Percentiles rank a stretch among this genome's conserved stretches.
Conservation (phyloP, 2,329 filamentous ascomycete genomes). For the Aphanoascus verrucosus region DNA sequence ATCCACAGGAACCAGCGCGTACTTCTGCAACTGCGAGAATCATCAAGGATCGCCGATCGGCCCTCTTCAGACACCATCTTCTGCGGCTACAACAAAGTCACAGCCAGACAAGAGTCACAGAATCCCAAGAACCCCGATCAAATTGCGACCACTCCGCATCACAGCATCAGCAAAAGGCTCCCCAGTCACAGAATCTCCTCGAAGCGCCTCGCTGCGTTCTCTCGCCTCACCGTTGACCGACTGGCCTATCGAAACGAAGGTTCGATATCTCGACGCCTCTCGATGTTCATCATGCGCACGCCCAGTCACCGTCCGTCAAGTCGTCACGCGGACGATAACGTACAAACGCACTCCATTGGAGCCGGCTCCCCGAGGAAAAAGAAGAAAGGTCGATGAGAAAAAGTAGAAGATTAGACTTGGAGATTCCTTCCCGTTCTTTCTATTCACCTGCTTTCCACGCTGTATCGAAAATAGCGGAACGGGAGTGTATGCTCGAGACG, state of each 20-base stretch:
- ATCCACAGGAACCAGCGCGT: conserved; percentile 30
- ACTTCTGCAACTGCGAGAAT: conserved; percentile 45
- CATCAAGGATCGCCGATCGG: conserved; percentile 45
- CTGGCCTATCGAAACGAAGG: conserved; percentile 63
- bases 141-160: conserved; percentile 55
- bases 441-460: neutral
- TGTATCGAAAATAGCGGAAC: neutral
- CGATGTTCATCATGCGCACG: conserved; percentile 48
- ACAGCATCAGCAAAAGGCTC: conserved; percentile 61
- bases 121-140: conserved; percentile 40
- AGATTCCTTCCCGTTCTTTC: neutral
- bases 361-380: conserved; percentile 83
- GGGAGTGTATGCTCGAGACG: too few relatives aligned
- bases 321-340: conserved; percentile 76
- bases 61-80: conserved; percentile 50
- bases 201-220: conserved; percentile 55
- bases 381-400: conserved; percentile 53
- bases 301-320: conserved; percentile 64
- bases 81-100: conserved; percentile 34
- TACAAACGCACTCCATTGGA: conserved; percentile 69
- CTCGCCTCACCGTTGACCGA: conserved; percentile 69
- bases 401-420: neutral
- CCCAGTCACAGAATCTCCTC: conserved; percentile 54
- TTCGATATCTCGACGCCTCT: conserved; percentile 51
- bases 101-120: conserved; percentile 42